Conservation (phyloP, 2,329 filamentous ascomycete species). For the Cladobotryum mycophilum region DNA sequence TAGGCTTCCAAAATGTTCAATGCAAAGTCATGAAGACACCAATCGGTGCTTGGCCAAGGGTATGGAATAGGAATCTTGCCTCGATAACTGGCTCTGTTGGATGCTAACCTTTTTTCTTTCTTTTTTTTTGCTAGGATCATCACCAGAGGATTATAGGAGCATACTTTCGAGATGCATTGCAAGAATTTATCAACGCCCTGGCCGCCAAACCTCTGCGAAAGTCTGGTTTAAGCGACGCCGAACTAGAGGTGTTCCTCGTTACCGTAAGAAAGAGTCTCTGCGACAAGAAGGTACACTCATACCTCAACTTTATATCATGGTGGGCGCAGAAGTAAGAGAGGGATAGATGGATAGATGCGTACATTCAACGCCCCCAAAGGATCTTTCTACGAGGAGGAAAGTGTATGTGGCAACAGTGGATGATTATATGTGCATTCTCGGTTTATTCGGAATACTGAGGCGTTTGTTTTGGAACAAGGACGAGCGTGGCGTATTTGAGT, state of each 20-base stretch:
- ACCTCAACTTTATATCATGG: constrained; percentile 31
- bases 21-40: constrained; percentile 33
- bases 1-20: constrained; percentile 18
- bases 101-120: background rate
- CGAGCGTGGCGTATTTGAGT: no score
- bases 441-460: no score
- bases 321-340: constrained; percentile 29
- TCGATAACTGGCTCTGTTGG: background rate
- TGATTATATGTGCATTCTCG: no score
- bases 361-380: no score
- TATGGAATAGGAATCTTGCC: constrained; percentile 11
- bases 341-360: background rate
- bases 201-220: constrained; percentile 29
- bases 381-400: no score
- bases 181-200: constrained; percentile 31
- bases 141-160: constrained; percentile 29
- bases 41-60: constrained; percentile 30
- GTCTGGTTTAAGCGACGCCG: constrained; percentile 20
- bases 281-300: constrained; percentile 27
- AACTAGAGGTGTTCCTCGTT: constrained; percentile 24
- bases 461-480: no score
- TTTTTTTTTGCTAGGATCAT: constrained; percentile 20
- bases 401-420: no score
- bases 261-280: constrained; percentile 19
- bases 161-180: constrained; percentile 31